Evolutionary conservation across 441 rosid species (phyloP).

Genomic region (Raphanus hybrid): DNA sequence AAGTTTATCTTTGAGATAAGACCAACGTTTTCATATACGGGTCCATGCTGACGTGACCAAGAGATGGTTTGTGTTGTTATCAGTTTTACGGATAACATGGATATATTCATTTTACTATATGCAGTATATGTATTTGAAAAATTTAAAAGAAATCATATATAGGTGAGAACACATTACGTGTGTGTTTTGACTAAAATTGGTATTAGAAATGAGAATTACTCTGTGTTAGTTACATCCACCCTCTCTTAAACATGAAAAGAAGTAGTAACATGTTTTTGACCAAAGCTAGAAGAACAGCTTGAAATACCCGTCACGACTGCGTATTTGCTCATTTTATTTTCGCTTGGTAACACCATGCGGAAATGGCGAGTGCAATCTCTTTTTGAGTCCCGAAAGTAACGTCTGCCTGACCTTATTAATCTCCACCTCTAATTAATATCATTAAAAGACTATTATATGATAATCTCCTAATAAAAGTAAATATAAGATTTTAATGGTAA

Average conservation of each 20-base stretch:
- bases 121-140: not conserved
- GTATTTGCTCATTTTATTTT: not conserved
- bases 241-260: not conserved
- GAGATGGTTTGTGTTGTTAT: not conserved
- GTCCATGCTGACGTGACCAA: too few relatives aligned
- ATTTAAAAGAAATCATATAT: too few relatives aligned
- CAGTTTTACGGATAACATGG: not conserved
- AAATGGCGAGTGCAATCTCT: conserved; percentile 19
- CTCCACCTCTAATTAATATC: not conserved
- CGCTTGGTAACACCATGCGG: too few relatives aligned
- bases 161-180: too few relatives aligned
- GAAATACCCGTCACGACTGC: not conserved
- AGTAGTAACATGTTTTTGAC: conserved; percentile 19
- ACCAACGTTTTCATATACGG: not conserved
- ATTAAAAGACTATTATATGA: not conserved
- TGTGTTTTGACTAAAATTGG: too few relatives aligned
- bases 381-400: conserved; percentile 13
- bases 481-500: conserved; percentile 8
- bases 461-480: not conserved
- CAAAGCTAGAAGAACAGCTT: not conserved
- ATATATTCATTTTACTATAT: conserved; percentile 6
- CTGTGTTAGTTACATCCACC: too few relatives aligned
- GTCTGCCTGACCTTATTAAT: not conserved
- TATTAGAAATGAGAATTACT: too few relatives aligned
- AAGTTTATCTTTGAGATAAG: too few relatives aligned